These are phyloP conservation scores for Actinomucor elegans DNA, from an alignment of 371 early-diverging fungal species.

Conservation along the genomic window DNA sequence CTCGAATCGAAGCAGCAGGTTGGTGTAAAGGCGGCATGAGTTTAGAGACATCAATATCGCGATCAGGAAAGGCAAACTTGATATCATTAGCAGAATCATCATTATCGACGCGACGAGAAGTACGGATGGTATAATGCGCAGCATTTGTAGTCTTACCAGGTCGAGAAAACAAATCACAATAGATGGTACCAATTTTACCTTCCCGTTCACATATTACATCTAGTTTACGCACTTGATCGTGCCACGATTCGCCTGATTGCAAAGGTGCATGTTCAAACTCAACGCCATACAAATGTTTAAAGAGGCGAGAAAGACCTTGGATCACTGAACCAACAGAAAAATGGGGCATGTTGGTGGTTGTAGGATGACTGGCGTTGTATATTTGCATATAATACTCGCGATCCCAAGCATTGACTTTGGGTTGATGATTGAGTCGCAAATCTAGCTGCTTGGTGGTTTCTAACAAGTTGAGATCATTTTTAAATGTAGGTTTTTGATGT, in stretches of 20 bases:
- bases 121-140: constrained; percentile 95
- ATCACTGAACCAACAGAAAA: constrained; percentile 89
- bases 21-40: constrained; percentile 26
- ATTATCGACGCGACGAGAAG: constrained; percentile 85
- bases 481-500: constrained; percentile 51
- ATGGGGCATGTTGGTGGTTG: constrained; percentile 47
- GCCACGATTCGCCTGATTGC: constrained; percentile 82
- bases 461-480: constrained; percentile 50
- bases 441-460: constrained; percentile 44
- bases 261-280: constrained; percentile 68
- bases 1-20: constrained; percentile 32
- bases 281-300: constrained; percentile 84
- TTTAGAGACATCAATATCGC: constrained; percentile 24
- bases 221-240: constrained; percentile 83
- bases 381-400: constrained; percentile 66
- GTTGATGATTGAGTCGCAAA: constrained; percentile 17
- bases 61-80: constrained; percentile 41
- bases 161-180: constrained; percentile 87
- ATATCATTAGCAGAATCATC: constrained; percentile 61
- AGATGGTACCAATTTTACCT: constrained; percentile 85
- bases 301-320: constrained; percentile 81
- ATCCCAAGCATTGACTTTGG: constrained; percentile 74
- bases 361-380: constrained; percentile 20
- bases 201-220: constrained; percentile 85
- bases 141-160: constrained; percentile 79